Conservation (phyloP, 2,329 filamentous ascomycete genomes). For the Gaeumannomyces tritici region DNA sequence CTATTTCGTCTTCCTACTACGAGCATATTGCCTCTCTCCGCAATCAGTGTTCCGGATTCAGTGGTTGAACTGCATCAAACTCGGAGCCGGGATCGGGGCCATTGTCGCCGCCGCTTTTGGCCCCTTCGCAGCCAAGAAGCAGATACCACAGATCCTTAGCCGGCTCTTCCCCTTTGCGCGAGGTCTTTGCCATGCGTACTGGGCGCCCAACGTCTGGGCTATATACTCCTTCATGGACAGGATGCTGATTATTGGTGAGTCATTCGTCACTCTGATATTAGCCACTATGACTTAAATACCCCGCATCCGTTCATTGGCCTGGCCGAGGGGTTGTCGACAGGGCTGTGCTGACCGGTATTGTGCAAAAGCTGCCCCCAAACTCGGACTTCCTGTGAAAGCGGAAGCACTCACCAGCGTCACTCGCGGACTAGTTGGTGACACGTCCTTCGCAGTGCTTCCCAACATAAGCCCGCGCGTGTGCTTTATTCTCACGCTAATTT, state of each 20-base stretch:
- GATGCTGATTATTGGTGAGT: conserved; percentile 67
- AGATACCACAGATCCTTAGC: conserved; percentile 74
- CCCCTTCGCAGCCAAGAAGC: conserved; percentile 72
- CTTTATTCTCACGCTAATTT: conserved; percentile 72
- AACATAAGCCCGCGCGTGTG: conserved; percentile 73
- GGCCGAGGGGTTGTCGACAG: neutral
- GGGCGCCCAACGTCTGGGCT: conserved; percentile 96
- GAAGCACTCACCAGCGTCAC: conserved; percentile 83
- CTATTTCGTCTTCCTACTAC: conserved; percentile 89
- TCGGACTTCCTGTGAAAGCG: conserved; percentile 64
- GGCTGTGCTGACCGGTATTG: neutral
- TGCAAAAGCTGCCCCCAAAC: conserved; percentile 65
- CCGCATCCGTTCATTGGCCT: neutral
- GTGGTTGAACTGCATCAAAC: conserved; percentile 72
- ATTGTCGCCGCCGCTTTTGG: conserved; percentile 80
- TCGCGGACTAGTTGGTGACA: conserved; percentile 85
- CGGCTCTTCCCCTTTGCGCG: conserved; percentile 89
- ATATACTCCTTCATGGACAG: conserved; percentile 90
- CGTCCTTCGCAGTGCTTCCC: conserved; percentile 85
- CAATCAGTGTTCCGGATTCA: conserved; percentile 67
- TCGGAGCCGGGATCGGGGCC: conserved; percentile 60
- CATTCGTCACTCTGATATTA: conserved; percentile 6
- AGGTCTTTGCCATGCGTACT: conserved; percentile 93
- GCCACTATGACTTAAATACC: neutral
- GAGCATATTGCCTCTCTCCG: conserved; percentile 76